These are phyloP conservation scores for Trametes sanguinea DNA, from an alignment of 768 basidiomycete species.

Conservation along the genomic window DNA sequence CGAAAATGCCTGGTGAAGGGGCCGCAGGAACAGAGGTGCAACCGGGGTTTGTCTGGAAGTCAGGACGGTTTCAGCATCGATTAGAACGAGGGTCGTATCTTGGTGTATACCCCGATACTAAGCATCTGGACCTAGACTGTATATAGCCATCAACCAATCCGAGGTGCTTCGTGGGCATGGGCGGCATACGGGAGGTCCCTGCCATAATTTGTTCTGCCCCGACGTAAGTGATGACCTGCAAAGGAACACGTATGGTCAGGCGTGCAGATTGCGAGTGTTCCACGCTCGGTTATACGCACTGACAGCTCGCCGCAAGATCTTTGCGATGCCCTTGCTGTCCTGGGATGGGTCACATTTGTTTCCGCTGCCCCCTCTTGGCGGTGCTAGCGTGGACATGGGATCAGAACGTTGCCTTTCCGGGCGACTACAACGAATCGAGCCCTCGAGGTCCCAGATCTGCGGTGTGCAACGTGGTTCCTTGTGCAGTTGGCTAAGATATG, in stretches of 20 bases:
- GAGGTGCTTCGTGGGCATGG: neutral
- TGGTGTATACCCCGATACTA: constrained; percentile 2
- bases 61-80: constrained; percentile 9
- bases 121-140: constrained; percentile 7
- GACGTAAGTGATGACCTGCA: constrained; percentile 1
- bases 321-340: neutral
- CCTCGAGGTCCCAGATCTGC: neutral
- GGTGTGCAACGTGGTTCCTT: neutral
- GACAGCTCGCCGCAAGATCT: neutral
- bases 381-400: neutral
- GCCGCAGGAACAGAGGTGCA: neutral
- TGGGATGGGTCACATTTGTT: constrained; percentile 5
- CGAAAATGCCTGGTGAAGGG: constrained; percentile 3
- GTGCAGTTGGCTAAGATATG: neutral
- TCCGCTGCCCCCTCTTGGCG: neutral
- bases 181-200: neutral
- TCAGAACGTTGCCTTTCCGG: constrained; percentile 3
- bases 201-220: neutral
- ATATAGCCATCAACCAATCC: neutral
- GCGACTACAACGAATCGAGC: neutral
- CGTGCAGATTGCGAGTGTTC: neutral
- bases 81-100: constrained; percentile 6
- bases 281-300: neutral
- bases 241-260: neutral
- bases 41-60: constrained; percentile 13